Evolutionary conservation across 2,329 filamentous ascomycete genomes (phyloP), one percentile per base, ranked within the genome.

Genomic region (Hyphodiscus sp.): DNA sequence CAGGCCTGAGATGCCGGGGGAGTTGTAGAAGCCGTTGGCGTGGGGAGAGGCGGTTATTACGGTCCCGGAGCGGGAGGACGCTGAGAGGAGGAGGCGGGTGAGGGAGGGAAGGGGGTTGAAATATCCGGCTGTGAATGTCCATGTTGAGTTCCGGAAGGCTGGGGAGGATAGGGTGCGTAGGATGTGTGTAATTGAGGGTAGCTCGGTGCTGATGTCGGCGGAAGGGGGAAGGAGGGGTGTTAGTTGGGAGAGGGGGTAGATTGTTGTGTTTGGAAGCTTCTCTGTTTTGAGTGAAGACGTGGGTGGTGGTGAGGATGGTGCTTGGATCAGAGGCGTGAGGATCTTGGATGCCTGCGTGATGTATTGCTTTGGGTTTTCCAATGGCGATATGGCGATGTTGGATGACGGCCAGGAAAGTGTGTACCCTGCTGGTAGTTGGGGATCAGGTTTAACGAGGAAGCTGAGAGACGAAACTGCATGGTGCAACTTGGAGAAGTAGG

Each of bases 91-190:
- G 0, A 96, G 80, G 41, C 85, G 81, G 2, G 89, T 91, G 19
- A 97, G 81, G 3, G 85, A 83, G 0, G 91, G 87, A 7, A 91
- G 91, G 52, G 95, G 95, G 73, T 99, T 99, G 75, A 99, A 99
- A 73, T 99, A 99, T 50, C 94, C 94, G 0, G 94, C 94, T 0
- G 94, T 97, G 69, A 99, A 97, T 0, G 90, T 94, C 94, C 94
- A 99, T 15, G 83, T 86, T 0, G 87, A 88, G 33, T 81, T 78
- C 10, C 76, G 73, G 63, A 89, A 87, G 6, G 77, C 73, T 0
- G 86, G 79, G 0, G 70, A 72, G 0, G 85, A 78, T 2, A 96
- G 78, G 1, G 80, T 80, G 44, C 79, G 79, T 2, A 97, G 78
- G 41, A 97, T 80, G 45, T 81, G 80, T 0, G 83, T 89, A 18